Evolutionary conservation across 2,329 filamentous ascomycete genomes (phyloP).

Genomic region (Cladorrhinum sp.): DNA sequence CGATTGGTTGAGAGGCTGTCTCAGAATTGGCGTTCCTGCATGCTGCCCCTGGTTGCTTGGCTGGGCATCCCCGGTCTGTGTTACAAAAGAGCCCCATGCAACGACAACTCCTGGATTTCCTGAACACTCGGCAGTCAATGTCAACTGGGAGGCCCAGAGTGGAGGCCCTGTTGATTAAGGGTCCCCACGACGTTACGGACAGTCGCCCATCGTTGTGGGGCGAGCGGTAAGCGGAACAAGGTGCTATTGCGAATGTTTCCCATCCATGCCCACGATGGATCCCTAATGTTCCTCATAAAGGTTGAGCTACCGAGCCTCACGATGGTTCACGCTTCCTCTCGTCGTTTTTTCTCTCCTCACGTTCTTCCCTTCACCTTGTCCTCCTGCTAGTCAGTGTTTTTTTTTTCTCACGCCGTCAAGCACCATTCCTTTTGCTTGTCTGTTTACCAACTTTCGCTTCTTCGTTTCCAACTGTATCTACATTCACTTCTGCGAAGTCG

Average conservation of each 20-base stretch:
- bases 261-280: not conserved
- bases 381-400: constrained; percentile 6
- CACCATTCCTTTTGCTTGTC: constrained; percentile 32
- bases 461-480: constrained; percentile 28
- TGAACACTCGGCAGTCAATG: constrained; percentile 6
- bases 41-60: constrained; percentile 17
- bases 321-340: constrained; percentile 14
- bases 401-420: constrained; percentile 24
- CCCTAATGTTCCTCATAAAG: constrained; percentile 17
- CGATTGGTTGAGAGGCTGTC: constrained; percentile 25
- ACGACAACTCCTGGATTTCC: constrained; percentile 22
- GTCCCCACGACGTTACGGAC: not conserved
- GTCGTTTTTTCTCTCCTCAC: constrained; percentile 22
- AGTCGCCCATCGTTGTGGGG: not conserved
- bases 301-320: constrained; percentile 10
- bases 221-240: not conserved
- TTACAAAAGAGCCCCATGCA: constrained; percentile 13
- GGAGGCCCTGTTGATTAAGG: constrained; percentile 17
- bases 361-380: constrained; percentile 21
- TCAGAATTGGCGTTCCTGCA: constrained; percentile 26
- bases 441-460: constrained; percentile 25
- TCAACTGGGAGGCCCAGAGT: constrained; percentile 7
- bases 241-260: constrained; percentile 1
- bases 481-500: constrained; percentile 34
- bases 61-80: constrained; percentile 12